phyloP scores from a whole-genome alignment of 208 protist species.

The Trypanosoma caninum region DNA sequence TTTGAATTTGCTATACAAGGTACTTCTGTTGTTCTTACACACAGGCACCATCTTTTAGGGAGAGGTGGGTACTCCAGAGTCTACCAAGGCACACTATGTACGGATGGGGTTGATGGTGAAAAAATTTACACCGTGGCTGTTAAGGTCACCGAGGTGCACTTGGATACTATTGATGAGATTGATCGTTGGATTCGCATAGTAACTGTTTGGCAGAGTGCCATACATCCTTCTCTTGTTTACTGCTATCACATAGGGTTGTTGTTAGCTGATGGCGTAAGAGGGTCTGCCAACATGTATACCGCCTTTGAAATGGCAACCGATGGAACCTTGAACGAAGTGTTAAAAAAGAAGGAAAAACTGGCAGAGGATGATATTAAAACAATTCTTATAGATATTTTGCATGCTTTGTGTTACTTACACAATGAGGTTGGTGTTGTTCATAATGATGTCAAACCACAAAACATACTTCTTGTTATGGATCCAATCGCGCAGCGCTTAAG shows the following conservation, averaged over 20 bases:
- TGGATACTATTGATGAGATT: constrained; percentile 3
- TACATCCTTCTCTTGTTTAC: constrained; percentile 12
- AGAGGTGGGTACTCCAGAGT: constrained; percentile 17
- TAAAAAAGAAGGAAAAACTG: constrained; percentile 22
- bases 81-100: constrained; percentile 18
- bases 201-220: background rate
- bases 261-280: background rate
- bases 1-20: constrained; percentile 7
- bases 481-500: background rate
- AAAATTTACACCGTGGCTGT: constrained; percentile 6
- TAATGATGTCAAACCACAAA: constrained; percentile 85
- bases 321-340: constrained; percentile 22
- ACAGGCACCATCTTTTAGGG: constrained; percentile 14
- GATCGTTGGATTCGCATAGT: constrained; percentile 23
- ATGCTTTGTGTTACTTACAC: constrained; percentile 55
- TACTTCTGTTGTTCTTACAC: constrained; percentile 10
- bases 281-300: constrained; percentile 11
- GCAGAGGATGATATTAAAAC: constrained; percentile 23
- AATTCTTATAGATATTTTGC: constrained; percentile 41
- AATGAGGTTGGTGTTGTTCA: constrained; percentile 43
- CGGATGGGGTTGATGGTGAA: background rate
- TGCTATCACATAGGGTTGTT: constrained; percentile 18
- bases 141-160: constrained; percentile 5
- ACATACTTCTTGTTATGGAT: constrained; percentile 60
- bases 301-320: constrained; percentile 21